Conservation (phyloP, 2,329 filamentous ascomycete genomes). For the Arthrobotrys pseudoclavata region DNA sequence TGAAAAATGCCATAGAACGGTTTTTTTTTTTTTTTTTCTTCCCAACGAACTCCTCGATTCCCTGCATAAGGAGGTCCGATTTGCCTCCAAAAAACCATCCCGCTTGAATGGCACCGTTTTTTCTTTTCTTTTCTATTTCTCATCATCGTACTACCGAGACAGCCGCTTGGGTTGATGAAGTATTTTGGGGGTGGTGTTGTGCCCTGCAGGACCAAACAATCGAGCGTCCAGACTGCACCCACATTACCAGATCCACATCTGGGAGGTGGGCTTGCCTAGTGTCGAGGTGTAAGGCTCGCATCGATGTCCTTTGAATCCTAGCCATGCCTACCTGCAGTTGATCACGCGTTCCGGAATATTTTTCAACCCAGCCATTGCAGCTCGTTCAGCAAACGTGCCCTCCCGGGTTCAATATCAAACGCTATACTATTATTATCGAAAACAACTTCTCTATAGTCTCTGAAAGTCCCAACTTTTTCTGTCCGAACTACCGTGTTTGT, state of each 20-base stretch:
- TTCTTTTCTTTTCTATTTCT: slow-evolving; percentile 11
- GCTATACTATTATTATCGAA: slow-evolving; percentile 14
- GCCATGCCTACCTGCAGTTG: slow-evolving; percentile 45
- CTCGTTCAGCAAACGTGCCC: slow-evolving; percentile 34
- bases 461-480: slow-evolving; percentile 24
- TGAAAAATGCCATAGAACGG: background rate
- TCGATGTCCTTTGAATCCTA: slow-evolving; percentile 60
- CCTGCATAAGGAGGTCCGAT: slow-evolving; percentile 33
- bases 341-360: slow-evolving; percentile 60
- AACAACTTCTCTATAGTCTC: slow-evolving; percentile 4
- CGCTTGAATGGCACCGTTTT: slow-evolving; percentile 22
- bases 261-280: slow-evolving; percentile 51
- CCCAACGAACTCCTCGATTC: slow-evolving; percentile 31
- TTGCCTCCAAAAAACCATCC: slow-evolving; percentile 28
- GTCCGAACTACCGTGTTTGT: slow-evolving; percentile 25
- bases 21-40: background rate
- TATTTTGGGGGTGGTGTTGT: slow-evolving; percentile 21
- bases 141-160: slow-evolving; percentile 17
- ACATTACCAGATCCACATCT: slow-evolving; percentile 46
- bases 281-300: slow-evolving; percentile 45
- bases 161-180: slow-evolving; percentile 20
- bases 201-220: slow-evolving; percentile 58
- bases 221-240: slow-evolving; percentile 36
- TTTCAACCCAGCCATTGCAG: slow-evolving; percentile 35
- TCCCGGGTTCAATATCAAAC: slow-evolving; percentile 15